Conservation (phyloP, 805 yeast genomes). For the Hanseniaspora mollemarum region DNA sequence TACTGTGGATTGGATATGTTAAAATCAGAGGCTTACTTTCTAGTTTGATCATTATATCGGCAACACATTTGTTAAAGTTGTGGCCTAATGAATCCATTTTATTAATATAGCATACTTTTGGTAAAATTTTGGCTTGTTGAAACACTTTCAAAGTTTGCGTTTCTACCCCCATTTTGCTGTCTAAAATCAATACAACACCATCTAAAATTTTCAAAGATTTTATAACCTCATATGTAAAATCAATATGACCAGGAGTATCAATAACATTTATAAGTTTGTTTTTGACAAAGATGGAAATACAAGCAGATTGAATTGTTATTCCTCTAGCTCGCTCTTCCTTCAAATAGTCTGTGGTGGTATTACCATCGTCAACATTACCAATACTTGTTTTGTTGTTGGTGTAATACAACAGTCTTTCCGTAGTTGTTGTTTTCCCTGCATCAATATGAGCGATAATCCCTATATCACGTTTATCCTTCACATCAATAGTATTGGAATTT, state of each 20-base stretch:
- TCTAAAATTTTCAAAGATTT: constrained; percentile 82
- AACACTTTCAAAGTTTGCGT: constrained; percentile 97
- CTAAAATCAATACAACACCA: constrained; percentile 86
- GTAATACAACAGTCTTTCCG: constrained; percentile 88
- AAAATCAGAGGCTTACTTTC: constrained; percentile 62
- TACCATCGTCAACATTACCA: constrained; percentile 94
- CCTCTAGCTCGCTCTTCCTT: constrained; percentile 88
- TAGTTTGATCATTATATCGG: constrained; percentile 65
- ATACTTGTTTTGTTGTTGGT: constrained; percentile 68
- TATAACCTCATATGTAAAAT: constrained; percentile 88
- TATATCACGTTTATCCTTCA: constrained; percentile 51
- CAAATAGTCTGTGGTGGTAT: constrained; percentile 85
- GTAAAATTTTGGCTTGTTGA: constrained; percentile 73
- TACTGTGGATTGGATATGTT: constrained; percentile 63
- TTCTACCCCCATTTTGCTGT: constrained; percentile 96
- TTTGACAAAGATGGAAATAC: constrained; percentile 78
- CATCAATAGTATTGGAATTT: neutral
- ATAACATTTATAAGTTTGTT: constrained; percentile 67
- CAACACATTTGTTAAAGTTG: constrained; percentile 80
- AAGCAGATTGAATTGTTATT: constrained; percentile 93
- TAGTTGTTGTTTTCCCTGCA: constrained; percentile 97
- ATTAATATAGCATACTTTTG: constrained; percentile 70
- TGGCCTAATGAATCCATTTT: constrained; percentile 97
- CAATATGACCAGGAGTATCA: constrained; percentile 98
- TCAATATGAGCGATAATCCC: constrained; percentile 99